Base-by-base conservation (phyloP, 2,329 filamentous ascomycete genomes). In the Drechslerella coelobrocha region DNA sequence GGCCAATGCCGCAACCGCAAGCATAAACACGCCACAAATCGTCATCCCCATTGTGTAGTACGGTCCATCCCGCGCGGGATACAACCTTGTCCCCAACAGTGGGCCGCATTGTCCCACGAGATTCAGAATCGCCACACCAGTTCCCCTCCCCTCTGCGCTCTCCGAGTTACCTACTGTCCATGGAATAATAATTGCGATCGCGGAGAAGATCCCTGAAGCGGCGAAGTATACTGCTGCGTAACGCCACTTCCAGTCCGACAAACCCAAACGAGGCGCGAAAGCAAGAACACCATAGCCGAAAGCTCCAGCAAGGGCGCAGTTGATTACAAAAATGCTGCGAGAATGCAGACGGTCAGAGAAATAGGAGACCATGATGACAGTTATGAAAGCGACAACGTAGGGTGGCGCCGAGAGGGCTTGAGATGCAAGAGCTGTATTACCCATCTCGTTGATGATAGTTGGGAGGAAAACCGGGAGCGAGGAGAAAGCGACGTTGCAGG, bases 351-450 rank as follows among this genome's bases (percentile, higher is more conserved):
- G 82, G 79, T 91, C 88, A n/a, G 88, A 87, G 34, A 89, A 77
- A 77, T 82, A 88, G 3, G 86, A 86, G 1, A 84, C 84, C 8
- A 76, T 74, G 68, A 91, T 82, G 47, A 86, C 88, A 21, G 86
- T 78, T 10, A 89, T 74, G 76, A 88, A 90, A 1, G 87, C 83
- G 14, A 89, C 78, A 74, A 91, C 85, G 77, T 88, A 90, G 0
- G 88, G 88, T 0, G 88, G 88, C 0, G 88, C 88, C 0, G 87
- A 88, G 10, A 92, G 82, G 0, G 88, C 89, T 78, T 92, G 89
- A 0, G 89, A 86, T 65, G 86, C 81, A 69, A 90, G 83, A 12
- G 83, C 80, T 0, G 83, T 84, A 78, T 88, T 91, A 8, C 89
- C 88, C 86, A 91, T 89, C 68, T 84, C 81, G 52, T 82, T 78